Evolutionary conservation across 805 yeast species (phyloP).

Genomic region (Myxozyma vanderwaltii): DNA sequence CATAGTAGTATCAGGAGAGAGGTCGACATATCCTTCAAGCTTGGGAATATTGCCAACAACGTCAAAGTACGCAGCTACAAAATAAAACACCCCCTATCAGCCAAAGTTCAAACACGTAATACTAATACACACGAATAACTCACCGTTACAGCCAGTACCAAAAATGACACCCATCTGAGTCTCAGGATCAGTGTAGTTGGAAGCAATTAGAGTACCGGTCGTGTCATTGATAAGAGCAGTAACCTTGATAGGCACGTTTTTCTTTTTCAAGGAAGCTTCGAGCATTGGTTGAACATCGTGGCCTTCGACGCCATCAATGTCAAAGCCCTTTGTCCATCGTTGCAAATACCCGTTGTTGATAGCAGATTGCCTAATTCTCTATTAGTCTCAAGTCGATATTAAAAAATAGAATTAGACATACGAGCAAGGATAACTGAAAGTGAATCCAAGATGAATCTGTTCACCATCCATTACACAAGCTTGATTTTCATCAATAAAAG

Average conservation of each 20-base stretch:
- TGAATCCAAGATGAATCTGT: conserved; percentile 80
- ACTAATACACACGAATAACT: conserved; percentile 40
- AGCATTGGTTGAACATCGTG: conserved; percentile 91
- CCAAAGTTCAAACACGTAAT: neutral
- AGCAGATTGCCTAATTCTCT: conserved; percentile 55
- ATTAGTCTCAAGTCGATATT: neutral
- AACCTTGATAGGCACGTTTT: conserved; percentile 75
- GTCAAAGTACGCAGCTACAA: conserved; percentile 64
- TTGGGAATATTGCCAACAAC: conserved; percentile 71
- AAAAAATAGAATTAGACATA: neutral
- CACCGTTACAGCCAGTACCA: conserved; percentile 98
- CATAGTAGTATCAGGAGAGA: conserved; percentile 69
- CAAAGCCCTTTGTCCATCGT: conserved; percentile 98
- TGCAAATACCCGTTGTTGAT: conserved; percentile 86
- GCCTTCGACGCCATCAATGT: conserved; percentile 90
- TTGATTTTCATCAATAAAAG: conserved; percentile 70
- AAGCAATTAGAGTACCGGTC: conserved; percentile 95
- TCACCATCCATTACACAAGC: conserved; percentile 47
- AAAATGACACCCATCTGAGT: conserved; percentile 94
- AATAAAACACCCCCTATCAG: too few relatives aligned
- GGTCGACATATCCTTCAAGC: conserved; percentile 73
- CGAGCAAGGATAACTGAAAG: conserved; percentile 79
- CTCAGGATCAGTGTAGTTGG: conserved; percentile 84
- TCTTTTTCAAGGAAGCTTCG: conserved; percentile 67
- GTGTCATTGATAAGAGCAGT: conserved; percentile 96